phyloP scores from a whole-genome alignment of 352 stramenopile genomes.

The Phytopythium aichiense region DNA sequence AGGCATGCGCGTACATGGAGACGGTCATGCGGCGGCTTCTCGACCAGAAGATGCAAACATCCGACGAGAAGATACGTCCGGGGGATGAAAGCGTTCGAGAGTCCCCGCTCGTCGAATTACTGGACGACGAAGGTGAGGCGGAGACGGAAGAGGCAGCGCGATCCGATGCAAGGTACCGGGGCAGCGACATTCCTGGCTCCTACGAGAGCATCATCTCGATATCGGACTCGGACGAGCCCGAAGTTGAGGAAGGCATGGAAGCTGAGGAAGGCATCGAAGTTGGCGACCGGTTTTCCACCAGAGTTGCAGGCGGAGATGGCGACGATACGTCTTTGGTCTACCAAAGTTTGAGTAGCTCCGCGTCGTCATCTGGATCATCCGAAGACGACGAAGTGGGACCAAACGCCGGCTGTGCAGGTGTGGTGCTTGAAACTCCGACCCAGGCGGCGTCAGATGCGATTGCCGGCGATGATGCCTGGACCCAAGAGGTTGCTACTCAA shows the following conservation, averaged over 20 bases:
- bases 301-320: not conserved
- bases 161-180: not conserved
- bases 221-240: not conserved
- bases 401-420: not conserved
- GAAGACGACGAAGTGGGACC: not conserved
- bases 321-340: not conserved
- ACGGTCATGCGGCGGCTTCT: not conserved
- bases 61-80: not conserved
- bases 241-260: not conserved
- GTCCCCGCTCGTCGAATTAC: not conserved
- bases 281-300: not conserved
- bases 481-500: not conserved
- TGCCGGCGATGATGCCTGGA: not conserved
- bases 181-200: not conserved
- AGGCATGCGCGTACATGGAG: slow-evolving; percentile 3
- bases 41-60: not conserved
- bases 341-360: not conserved
- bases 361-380: not conserved
- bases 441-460: not conserved
- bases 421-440: not conserved
- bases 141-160: not conserved
- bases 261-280: not conserved
- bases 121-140: not conserved
- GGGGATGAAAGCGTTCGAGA: not conserved
- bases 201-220: not conserved